Percentiles rank a stretch among this genome's conserved stretches.
Evolutionary conservation across 2,329 filamentous ascomycete species (phyloP).

Genomic region (Fusarium sp.): DNA sequence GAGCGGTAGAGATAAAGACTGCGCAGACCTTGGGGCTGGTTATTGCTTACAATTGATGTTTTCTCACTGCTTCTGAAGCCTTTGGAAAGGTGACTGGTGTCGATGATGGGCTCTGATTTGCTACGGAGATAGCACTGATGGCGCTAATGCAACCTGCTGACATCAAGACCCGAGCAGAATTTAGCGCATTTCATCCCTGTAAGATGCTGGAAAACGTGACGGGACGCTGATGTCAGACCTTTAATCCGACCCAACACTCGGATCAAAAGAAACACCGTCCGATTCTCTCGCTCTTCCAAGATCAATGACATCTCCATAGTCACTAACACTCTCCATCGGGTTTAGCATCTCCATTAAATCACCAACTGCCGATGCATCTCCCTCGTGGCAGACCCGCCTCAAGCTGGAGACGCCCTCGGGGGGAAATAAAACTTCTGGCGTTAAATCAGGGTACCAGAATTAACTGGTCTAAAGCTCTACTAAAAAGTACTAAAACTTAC

Average conservation of each 20-base stretch:
- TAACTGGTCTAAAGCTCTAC: too few relatives aligned
- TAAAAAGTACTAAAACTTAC: too few relatives aligned
- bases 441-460: too few relatives aligned
- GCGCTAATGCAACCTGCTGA: conserved; percentile 41
- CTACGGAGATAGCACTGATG: neutral
- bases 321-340: neutral
- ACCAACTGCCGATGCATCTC: conserved; percentile 4
- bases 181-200: neutral
- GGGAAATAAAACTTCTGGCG: too few relatives aligned
- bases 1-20: neutral
- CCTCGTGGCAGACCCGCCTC: conserved; percentile 23
- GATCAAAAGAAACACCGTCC: neutral
- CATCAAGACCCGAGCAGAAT: conserved; percentile 13
- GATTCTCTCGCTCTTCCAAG: neutral
- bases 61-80: neutral
- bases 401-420: neutral
- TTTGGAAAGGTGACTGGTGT: neutral
- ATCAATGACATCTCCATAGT: neutral
- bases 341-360: neutral
- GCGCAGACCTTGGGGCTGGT: neutral
- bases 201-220: neutral
- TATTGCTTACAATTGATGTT: neutral
- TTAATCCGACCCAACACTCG: neutral
- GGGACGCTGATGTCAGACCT: conserved; percentile 29
- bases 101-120: neutral